phyloP scores from a whole-genome alignment of 495 filamentous ascomycete genomes.

The Tuber umbilicatum region DNA sequence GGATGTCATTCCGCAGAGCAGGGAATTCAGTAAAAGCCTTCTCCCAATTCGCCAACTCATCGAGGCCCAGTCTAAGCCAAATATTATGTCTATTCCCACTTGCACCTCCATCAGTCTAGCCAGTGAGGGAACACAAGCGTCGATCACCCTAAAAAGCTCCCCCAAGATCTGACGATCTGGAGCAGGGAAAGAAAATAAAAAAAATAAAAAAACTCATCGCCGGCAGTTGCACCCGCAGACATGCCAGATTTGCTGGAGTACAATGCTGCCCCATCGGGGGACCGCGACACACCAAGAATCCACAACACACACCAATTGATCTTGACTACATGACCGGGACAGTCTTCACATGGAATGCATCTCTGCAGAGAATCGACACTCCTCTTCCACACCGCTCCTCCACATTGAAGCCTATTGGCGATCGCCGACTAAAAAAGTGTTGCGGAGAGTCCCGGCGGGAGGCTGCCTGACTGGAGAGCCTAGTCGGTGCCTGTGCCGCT shows the following conservation, averaged over 20 bases:
- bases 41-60: not conserved
- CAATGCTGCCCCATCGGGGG: not conserved
- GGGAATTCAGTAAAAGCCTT: not conserved
- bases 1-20: not conserved
- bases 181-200: not conserved
- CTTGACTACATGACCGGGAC: not conserved
- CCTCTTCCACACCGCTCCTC: too few species aligned
- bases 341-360: not conserved
- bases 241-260: not conserved
- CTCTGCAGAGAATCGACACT: not conserved
- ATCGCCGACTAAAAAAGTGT: not conserved
- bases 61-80: not conserved
- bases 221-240: not conserved
- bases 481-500: too few species aligned
- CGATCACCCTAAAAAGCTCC: not conserved
- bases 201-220: not conserved
- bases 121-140: not conserved
- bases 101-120: not conserved
- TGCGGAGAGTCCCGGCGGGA: not conserved
- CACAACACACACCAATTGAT: slow-evolving; percentile 3
- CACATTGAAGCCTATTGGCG: not conserved
- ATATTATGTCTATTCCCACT: not conserved
- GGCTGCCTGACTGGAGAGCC: not conserved
- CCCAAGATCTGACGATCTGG: not conserved
- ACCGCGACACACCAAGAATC: too few species aligned